A percentile compares a stretch with the other conserved stretches of the same genome.
phyloP scores from a whole-genome alignment of 257 asterid genomes.

The Marsdenia floribunda region DNA sequence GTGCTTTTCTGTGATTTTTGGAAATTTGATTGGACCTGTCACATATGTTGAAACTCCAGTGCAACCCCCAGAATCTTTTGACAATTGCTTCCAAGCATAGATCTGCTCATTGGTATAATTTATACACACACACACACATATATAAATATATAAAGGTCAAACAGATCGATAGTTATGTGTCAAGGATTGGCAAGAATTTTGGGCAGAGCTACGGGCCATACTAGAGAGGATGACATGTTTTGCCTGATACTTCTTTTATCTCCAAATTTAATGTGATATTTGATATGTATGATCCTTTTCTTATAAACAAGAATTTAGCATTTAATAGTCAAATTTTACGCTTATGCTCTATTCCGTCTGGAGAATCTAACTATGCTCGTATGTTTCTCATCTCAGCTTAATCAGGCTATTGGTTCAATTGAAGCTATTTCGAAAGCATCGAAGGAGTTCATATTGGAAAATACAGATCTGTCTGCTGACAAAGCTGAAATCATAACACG shows the following conservation, averaged over 20 bases:
- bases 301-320: not conserved
- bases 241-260: not conserved
- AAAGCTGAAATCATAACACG: slow-evolving; percentile 71
- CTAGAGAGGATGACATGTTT: not conserved
- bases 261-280: not conserved
- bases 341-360: no score
- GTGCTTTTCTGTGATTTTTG: not conserved
- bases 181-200: no score
- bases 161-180: no score
- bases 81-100: not conserved
- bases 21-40: not conserved
- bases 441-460: slow-evolving; percentile 66
- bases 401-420: slow-evolving; percentile 88
- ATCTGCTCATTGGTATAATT: no score
- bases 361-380: slow-evolving; percentile 3
- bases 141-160: no score
- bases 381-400: slow-evolving; percentile 47
- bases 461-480: slow-evolving; percentile 82
- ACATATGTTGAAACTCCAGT: not conserved
- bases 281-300: not conserved
- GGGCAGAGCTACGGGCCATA: not conserved
- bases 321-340: not conserved
- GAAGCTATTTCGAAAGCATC: slow-evolving; percentile 90
- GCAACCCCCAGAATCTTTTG: not conserved
- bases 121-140: no score